Base-by-base conservation (phyloP, 2,329 filamentous ascomycete species). In the Alternaria novae-zelandiae region DNA sequence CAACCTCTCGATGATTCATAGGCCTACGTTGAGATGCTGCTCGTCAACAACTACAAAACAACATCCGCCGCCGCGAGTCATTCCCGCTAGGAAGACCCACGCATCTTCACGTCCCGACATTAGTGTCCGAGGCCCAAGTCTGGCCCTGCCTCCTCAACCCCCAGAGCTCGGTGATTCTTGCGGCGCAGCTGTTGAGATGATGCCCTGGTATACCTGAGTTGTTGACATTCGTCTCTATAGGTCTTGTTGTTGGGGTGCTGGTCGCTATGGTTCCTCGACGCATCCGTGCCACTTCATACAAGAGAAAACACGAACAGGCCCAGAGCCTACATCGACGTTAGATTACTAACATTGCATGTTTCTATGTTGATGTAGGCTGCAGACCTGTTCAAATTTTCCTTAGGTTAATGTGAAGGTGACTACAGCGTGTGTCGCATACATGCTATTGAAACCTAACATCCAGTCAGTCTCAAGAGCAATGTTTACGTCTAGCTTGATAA, bases 61-160 rank as follows among this genome's bases (percentile, higher is more conserved):
- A 25, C 28, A 32, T 36, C 58, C 15, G 45, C 9, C 45, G 25
- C 23, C 25, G 50, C 59, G 59, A 62, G 59, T 62, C 59, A 62
- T 54, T 47, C 43, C 25, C 32, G 28, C 55, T 57, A 59, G 59
- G 55, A 54, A 44, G 28, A 59, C 49, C 55, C 59, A 62, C 50
- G 59, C 41, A 59, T 36, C 17, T 36, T 32, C 58, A 49, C 47
- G 59, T 59, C 30, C 55, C 59, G 55, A 54, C 43, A 30, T 62
- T 58, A 62, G 59, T 47, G 23, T 45, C 59, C 59, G 43, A 58
- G 54, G 28, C 17, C 55, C 21, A 12, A 59, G 20, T 47, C 26
- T 45, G 57, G 57, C 57, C 50, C 41, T 25, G 17, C 25, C 26
- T 50, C 41, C 26, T 17, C 30, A 32, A 3, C 8, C 15, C 13